A percentile compares a stretch with the other conserved stretches of the same genome.
Conservation (phyloP, 768 basidiomycete species). For the Podaxis rugospora region DNA sequence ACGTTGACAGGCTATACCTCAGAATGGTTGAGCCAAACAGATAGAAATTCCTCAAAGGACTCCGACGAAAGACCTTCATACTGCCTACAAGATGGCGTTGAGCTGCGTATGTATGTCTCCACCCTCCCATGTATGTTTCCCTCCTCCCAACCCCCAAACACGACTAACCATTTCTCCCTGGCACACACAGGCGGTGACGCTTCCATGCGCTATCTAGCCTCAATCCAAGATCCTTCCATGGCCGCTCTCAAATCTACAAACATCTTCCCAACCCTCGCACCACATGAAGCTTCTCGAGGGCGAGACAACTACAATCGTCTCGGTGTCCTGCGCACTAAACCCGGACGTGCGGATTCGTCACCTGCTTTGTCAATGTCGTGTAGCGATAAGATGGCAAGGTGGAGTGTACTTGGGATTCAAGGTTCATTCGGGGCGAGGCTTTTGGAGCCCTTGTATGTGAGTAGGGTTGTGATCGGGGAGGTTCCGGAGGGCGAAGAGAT, state of each 20-base stretch:
- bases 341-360: constrained; percentile 86
- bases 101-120: constrained; percentile 70
- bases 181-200: constrained; percentile 74
- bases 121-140: constrained; percentile 43
- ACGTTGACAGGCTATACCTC: constrained; percentile 30
- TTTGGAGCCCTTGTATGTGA: constrained; percentile 61
- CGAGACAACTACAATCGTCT: constrained; percentile 72
- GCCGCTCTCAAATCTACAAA: constrained; percentile 61
- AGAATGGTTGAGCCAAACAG: constrained; percentile 9
- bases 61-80: constrained; percentile 30
- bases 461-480: constrained; percentile 67
- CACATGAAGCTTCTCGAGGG: constrained; percentile 56
- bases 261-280: constrained; percentile 26
- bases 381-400: constrained; percentile 90
- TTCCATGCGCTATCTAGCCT: constrained; percentile 74
- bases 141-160: neutral
- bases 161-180: neutral
- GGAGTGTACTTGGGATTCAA: constrained; percentile 82
- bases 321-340: constrained; percentile 87
- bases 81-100: constrained; percentile 39
- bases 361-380: constrained; percentile 87
- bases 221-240: constrained; percentile 68
- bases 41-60: constrained; percentile 4
- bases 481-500: constrained; percentile 34
- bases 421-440: constrained; percentile 66